Evolutionary conservation across 2,329 filamentous ascomycete species (phyloP).

Genomic region (Pseudopithomyces maydicus): DNA sequence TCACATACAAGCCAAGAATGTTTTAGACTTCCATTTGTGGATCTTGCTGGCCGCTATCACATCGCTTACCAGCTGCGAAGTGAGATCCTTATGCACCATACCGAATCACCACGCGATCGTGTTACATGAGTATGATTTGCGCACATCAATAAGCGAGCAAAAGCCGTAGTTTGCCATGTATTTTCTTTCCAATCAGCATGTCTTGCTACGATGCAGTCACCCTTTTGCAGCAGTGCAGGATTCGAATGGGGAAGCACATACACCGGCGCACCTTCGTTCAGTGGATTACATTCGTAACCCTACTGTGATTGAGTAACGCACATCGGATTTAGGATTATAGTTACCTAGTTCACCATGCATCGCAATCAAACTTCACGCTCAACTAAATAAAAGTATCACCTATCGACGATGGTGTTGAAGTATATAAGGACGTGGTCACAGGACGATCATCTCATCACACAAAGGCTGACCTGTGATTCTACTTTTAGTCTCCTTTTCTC

Average conservation of each 20-base stretch:
- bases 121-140: slow-evolving; percentile 10
- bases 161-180: slow-evolving; percentile 10
- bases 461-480: slow-evolving; percentile 3
- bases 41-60: not conserved
- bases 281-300: slow-evolving; percentile 7
- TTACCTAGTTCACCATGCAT: slow-evolving; percentile 14
- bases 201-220: not conserved
- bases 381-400: not conserved
- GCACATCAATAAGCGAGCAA: slow-evolving; percentile 14
- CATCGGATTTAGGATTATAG: slow-evolving; percentile 7
- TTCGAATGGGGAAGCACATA: slow-evolving; percentile 10
- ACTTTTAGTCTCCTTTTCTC: not conserved
- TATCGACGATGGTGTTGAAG: not conserved
- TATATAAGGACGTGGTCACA: slow-evolving; percentile 18
- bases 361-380: slow-evolving; percentile 20
- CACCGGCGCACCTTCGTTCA: slow-evolving; percentile 6
- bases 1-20: not conserved
- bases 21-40: slow-evolving; percentile 4
- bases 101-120: slow-evolving; percentile 24
- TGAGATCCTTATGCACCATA: slow-evolving; percentile 6
- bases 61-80: slow-evolving; percentile 1
- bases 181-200: slow-evolving; percentile 1
- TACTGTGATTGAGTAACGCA: slow-evolving; percentile 21
- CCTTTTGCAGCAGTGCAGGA: slow-evolving; percentile 11
- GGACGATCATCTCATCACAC: slow-evolving; percentile 15